Percentiles rank a stretch among this genome's conserved stretches.
phyloP scores from a whole-genome alignment of 768 basidiomycete genomes.

The Leucogyrophana mollusca region DNA sequence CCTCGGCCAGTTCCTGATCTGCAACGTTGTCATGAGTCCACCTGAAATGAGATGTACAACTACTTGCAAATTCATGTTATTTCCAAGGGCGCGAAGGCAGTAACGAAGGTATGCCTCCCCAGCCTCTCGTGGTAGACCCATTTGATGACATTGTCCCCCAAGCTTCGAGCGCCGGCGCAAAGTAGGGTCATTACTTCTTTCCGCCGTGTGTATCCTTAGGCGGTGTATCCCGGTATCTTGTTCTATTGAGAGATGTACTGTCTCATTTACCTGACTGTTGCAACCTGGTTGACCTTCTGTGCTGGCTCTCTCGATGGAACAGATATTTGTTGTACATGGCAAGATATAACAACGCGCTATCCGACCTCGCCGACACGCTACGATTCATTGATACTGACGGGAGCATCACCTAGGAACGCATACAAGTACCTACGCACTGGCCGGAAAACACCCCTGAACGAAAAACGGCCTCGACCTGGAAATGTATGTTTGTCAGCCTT shows the following conservation, averaged over 20 bases:
- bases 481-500: no score
- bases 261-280: constrained; percentile 3
- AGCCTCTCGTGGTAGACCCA: not conserved
- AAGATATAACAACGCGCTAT: no score
- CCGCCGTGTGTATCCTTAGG: constrained; percentile 25
- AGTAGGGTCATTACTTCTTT: constrained; percentile 38
- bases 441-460: no score
- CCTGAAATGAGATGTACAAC: constrained; percentile 49
- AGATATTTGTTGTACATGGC: no score
- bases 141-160: constrained; percentile 29
- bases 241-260: constrained; percentile 9
- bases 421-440: no score
- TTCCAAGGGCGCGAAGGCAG: constrained; percentile 92
- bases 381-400: no score
- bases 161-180: constrained; percentile 73
- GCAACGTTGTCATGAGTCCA: not conserved
- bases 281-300: not conserved
- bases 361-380: no score
- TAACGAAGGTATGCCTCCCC: constrained; percentile 65
- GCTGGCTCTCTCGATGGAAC: no score
- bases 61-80: constrained; percentile 78
- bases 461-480: no score
- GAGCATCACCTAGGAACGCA: no score
- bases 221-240: constrained; percentile 23
- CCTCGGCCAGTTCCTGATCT: no score